phyloP scores from a whole-genome alignment of 805 yeast species.

The Suhomyces vadensis region DNA sequence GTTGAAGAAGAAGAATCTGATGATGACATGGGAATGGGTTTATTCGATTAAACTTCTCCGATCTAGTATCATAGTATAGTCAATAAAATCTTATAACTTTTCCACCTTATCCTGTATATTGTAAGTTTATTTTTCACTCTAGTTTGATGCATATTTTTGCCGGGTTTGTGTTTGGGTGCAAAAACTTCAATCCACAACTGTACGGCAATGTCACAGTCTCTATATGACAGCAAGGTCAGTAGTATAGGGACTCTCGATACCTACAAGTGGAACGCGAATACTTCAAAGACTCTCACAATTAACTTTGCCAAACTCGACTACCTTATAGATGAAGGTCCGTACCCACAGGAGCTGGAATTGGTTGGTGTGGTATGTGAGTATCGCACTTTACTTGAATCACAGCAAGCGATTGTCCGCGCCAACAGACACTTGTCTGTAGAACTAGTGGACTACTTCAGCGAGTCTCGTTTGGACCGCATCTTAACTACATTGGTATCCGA shows the following conservation, averaged over 20 bases:
- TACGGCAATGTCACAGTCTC: not conserved
- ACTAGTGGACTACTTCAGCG: constrained; percentile 3
- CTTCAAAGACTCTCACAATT: constrained; percentile 4
- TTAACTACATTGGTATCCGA: not conserved
- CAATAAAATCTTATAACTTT: no score
- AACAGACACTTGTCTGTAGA: not conserved
- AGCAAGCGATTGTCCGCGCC: not conserved
- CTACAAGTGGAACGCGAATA: not conserved
- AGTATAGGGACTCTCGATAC: not conserved
- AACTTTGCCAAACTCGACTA: constrained; percentile 6
- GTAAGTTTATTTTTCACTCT: not conserved
- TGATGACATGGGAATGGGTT: constrained; percentile 98
- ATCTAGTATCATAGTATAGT: not conserved
- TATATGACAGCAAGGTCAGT: not conserved
- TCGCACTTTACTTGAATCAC: not conserved
- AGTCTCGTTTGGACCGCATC: constrained; percentile 4
- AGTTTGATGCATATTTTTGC: not conserved
- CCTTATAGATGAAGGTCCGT: constrained; percentile 8
- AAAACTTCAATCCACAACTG: not conserved
- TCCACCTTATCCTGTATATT: no score
- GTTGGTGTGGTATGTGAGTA: not conserved
- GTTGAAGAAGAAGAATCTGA: constrained; percentile 71
- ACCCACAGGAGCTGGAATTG: not conserved
- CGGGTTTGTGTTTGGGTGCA: constrained; percentile 1
- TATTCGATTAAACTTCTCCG: constrained; percentile 76